A percentile compares a stretch with the other conserved stretches of the same genome.
These are phyloP conservation scores for Yamadazyma nakazawae DNA, from an alignment of 805 yeast species.

Conservation along the genomic window DNA sequence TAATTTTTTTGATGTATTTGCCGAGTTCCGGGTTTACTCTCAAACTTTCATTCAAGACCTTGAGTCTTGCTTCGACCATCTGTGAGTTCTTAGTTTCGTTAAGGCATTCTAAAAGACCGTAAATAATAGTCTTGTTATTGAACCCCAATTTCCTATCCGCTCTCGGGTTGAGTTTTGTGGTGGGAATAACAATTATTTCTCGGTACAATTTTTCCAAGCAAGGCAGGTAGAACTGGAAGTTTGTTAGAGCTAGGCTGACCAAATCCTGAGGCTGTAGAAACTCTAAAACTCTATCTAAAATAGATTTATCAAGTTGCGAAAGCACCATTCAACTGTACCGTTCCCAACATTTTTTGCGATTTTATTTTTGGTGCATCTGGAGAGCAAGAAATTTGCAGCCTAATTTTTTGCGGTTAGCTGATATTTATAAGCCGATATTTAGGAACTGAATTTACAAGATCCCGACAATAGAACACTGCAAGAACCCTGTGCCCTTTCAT, in stretches of 20 bases:
- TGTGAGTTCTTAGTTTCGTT: conserved; percentile 3
- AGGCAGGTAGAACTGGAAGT: conserved; percentile 33
- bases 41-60: conserved; percentile 23
- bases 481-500: no score
- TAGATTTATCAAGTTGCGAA: conserved; percentile 3
- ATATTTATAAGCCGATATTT: no score
- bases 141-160: conserved; percentile 18
- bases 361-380: neutral
- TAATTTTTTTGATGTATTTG: conserved; percentile 18
- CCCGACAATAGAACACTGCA: no score
- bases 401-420: no score
- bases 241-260: conserved; percentile 31
- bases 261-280: conserved; percentile 24
- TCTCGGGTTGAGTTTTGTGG: neutral
- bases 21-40: conserved; percentile 24
- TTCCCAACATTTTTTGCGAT: conserved; percentile 4
- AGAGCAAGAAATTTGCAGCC: neutral
- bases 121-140: conserved; percentile 22
- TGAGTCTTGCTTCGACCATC: conserved; percentile 14
- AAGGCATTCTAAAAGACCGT: conserved; percentile 19
- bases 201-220: conserved; percentile 27
- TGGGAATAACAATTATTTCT: conserved; percentile 16
- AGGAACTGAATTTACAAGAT: no score
- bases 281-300: conserved; percentile 2
- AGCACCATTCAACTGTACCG: conserved; percentile 5